Conservation (phyloP, 2,329 filamentous ascomycete genomes). For the Ophiostoma sp. region DNA sequence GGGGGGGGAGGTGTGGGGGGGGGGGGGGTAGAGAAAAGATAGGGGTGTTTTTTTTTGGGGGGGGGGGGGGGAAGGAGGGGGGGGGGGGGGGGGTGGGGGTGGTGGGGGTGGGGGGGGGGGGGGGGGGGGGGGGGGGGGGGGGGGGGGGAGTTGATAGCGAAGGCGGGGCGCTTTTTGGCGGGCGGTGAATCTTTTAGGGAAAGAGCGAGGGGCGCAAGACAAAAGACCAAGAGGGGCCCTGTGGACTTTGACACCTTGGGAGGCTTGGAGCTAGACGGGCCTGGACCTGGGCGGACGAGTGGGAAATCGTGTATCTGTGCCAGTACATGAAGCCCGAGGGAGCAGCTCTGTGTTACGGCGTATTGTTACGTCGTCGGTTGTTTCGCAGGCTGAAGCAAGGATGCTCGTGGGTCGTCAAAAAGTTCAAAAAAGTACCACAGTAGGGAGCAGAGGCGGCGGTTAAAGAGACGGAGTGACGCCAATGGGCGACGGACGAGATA, state of each 20-base stretch:
- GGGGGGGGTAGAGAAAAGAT: no score
- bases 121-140: no score
- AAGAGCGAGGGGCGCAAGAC: conserved; percentile 7
- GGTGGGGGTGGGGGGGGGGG: no score
- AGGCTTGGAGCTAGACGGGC: not conserved
- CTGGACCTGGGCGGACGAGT: not conserved
- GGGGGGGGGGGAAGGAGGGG: no score
- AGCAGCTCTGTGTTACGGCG: conserved; percentile 8
- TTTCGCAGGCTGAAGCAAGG: not conserved
- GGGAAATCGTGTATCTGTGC: not conserved
- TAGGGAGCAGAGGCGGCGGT: not conserved
- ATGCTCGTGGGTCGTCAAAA: not conserved
- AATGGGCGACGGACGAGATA: not conserved
- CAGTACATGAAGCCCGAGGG: not conserved
- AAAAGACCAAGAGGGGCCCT: not conserved
- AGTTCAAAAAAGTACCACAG: no score
- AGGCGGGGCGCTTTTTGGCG: conserved; percentile 20
- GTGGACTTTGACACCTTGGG: not conserved
- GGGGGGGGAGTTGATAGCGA: not conserved
- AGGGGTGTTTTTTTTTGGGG: no score
- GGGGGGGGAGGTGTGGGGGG: no score
- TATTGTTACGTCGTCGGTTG: conserved; percentile 1
- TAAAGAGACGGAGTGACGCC: not conserved
- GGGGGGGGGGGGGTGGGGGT: no score
- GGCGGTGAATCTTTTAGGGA: conserved; percentile 19